These are phyloP conservation scores for Solanum chaucha DNA, from an alignment of 257 asterid species.

Conservation along the genomic window DNA sequence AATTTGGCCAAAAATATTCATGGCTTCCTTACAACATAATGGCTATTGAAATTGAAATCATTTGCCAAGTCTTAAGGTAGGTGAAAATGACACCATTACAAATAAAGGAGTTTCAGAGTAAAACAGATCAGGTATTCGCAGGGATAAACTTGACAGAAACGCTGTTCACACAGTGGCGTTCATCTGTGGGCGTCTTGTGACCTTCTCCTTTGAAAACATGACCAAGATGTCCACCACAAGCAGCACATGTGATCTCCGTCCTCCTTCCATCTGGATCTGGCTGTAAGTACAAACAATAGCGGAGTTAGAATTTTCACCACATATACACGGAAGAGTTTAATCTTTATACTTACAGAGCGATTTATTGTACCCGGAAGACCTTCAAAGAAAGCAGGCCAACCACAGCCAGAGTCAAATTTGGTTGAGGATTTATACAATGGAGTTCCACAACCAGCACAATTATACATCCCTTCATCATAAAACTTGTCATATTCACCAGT, in stretches of 20 bases:
- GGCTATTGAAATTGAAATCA: no score
- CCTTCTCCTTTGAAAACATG: conserved; percentile 83
- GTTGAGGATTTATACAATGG: conserved; percentile 71
- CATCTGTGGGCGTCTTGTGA: conserved; percentile 44
- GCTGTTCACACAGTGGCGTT: conserved; percentile 79
- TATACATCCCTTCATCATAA: conserved; percentile 43
- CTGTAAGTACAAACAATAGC: conserved; percentile 9
- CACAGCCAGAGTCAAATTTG: conserved; percentile 72
- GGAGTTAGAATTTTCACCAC: not conserved
- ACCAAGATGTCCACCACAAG: conserved; percentile 72
- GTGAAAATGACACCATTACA: not conserved
- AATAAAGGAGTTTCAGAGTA: not conserved
- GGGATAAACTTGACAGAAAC: conserved; percentile 56
- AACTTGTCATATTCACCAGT: conserved; percentile 77
- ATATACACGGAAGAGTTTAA: no score
- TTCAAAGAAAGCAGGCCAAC: conserved; percentile 85
- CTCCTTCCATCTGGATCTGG: conserved; percentile 82
- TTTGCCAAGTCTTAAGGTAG: no score
- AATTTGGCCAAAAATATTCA: no score
- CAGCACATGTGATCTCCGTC: conserved; percentile 73
- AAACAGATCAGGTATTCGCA: not conserved
- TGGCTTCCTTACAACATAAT: no score
- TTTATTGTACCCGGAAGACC: conserved; percentile 62
- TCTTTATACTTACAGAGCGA: conserved; percentile 34
- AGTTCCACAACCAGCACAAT: conserved; percentile 58